Base-by-base conservation (phyloP, 495 filamentous ascomycete species). In the Penicilliopsis zonata region DNA sequence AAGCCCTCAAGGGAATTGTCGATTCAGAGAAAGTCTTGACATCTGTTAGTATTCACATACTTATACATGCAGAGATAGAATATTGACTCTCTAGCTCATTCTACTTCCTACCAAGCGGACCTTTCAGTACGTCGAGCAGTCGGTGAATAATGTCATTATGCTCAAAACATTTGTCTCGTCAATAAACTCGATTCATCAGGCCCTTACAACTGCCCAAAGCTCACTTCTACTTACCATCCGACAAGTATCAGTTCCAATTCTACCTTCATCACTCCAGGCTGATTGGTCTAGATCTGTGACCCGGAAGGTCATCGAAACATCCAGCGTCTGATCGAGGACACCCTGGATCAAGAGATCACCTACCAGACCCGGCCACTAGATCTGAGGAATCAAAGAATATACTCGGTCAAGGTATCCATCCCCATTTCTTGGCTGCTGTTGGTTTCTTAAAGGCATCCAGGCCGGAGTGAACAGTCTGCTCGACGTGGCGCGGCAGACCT, bases 311-410 rank as follows among this genome's bases (percentile, higher is more conserved):
- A 78, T 24, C 59, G 55, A 13, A 61, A 65, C 3, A 63, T 87
- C 3, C 60, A 78, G 32, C 50, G 64, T 5, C 43, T 84, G 2
- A 87, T 96, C 34, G 59, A 73, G 29, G 52, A 60, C 17, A 76
- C 74, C 0, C 78, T 98, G 41, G 93, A 96, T 36, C 73, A 82
- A 29, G 80, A 90, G 50, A 78, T 82, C 1, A 69, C 65, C 3
- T 93, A 80, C 45, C 77, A 83, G 40, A 83, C 70, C 30, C 72
- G 75, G 24, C 83, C 90, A 2, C 67, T 96, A 7, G 90, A 94
- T 37, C 61, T 93, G 33, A 72, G 86, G 31, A 92, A 95, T 43
- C 92, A 98, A 52, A 67, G 90, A 30, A 86, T 83, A 9, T 94
- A 93, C 57, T 90, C 90, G 32, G 74, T 98, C 22, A 90, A 80